Evolutionary conservation across 73 alveolate genomes (phyloP), one percentile per base, ranked within the genome.

Genomic region (Paraurostyla sp.): DNA sequence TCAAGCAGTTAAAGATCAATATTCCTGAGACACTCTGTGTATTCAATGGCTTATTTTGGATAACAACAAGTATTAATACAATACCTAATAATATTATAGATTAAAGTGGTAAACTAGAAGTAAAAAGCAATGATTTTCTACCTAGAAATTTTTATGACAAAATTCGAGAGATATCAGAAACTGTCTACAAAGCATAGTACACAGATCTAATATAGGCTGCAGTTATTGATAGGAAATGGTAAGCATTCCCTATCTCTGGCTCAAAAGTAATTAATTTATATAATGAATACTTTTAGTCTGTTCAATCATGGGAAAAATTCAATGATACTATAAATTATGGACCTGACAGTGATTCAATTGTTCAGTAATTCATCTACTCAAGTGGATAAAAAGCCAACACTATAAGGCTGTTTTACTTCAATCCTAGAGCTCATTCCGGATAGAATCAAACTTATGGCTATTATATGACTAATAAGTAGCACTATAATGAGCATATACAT

Each of bases 291-390:
- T 62, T 11, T 25, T 62, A 62, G 86, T 73, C 68, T 7, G 86
- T 90, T 35, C 33, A 46, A 4, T 20, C 87, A 0, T 90, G 95
- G 95, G 90, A 81, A 41, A 90, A 90, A 49, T 62, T 90, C 35
- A 49, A 41, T 13, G 88, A 82, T 46, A 73, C 86, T n/a, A 73
- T 73, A 6, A 73, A 73, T 49, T 52, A 49, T 81, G 76, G 82
- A 46, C 91, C 78, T 36, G 82, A 81, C 30, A 35, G 58, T n/a
- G 81, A 81, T 25, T 56, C 91, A 0, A 81, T 81, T 4, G 59
- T 60, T 30, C 75, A 81, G 69, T 46, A 60, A 52, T 81, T 81
- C 71, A 58, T 81, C 0, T 38, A 60, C 35, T 33, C 91, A 9
- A 56, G 69, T 45, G 60, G 83, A 6, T 27, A 45, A 13, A 81